A percentile compares a stretch with the other conserved stretches of the same genome.
Evolutionary conservation across 306 rosid genomes (phyloP).

Genomic region (Begonia peltatifolia): DNA sequence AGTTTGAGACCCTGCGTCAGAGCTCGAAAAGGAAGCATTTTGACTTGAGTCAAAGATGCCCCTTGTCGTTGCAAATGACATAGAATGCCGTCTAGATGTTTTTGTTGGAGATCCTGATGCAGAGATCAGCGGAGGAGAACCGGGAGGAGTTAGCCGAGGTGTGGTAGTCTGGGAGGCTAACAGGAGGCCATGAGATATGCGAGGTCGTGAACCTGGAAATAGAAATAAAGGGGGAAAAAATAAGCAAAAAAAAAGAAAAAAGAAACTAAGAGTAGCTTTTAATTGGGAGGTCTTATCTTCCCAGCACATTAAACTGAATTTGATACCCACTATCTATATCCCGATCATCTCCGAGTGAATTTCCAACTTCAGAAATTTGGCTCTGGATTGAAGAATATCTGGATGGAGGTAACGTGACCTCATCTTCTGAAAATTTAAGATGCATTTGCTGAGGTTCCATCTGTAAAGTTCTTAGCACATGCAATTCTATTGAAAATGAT

Average conservation of each 20-base stretch:
- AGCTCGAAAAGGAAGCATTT: constrained; percentile 28
- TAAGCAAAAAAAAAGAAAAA: background rate
- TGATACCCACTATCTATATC: constrained; percentile 39
- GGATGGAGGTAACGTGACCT: constrained; percentile 32
- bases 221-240: background rate
- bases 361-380: constrained; percentile 28
- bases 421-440: constrained; percentile 30
- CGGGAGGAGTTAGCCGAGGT: constrained; percentile 66
- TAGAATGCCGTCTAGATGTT: constrained; percentile 55
- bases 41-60: constrained; percentile 36
- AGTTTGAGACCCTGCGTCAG: constrained; percentile 40
- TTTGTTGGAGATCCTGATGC: constrained; percentile 67
- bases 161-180: constrained; percentile 66
- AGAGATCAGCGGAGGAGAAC: constrained; percentile 62
- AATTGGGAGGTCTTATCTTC: background rate
- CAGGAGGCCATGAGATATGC: constrained; percentile 37
- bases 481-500: too few relatives aligned
- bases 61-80: constrained; percentile 58
- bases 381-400: constrained; percentile 36
- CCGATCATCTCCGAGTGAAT: constrained; percentile 32
- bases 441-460: too few relatives aligned
- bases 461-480: too few relatives aligned
- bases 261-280: background rate
- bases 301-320: background rate
- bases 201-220: constrained; percentile 28